Conservation (phyloP, 2,329 filamentous ascomycete species). For the Aspergillus alliaceus region DNA sequence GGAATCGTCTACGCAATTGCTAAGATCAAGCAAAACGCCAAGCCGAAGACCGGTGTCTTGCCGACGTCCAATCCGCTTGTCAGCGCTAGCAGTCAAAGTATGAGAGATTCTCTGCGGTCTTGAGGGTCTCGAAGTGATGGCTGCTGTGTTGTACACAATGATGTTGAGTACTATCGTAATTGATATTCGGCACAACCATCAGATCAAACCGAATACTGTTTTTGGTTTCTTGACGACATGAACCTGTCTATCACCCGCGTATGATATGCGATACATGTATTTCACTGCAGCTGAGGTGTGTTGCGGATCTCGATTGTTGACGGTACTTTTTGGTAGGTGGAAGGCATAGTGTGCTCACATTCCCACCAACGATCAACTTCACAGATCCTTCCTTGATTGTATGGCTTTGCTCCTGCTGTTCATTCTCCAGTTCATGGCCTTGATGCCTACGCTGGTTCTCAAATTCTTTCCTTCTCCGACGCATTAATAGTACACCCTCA, state of each 20-base stretch:
- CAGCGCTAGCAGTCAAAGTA: constrained; percentile 90
- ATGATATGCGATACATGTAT: constrained; percentile 29
- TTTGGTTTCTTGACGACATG: background rate
- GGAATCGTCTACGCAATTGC: constrained; percentile 88
- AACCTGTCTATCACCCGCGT: constrained; percentile 18
- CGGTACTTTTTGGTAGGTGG: background rate
- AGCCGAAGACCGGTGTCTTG: constrained; percentile 65
- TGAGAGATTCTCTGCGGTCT: constrained; percentile 78
- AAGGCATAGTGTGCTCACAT: background rate
- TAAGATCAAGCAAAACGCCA: constrained; percentile 75
- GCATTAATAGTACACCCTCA: constrained; percentile 5
- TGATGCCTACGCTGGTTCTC: background rate
- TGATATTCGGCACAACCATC: background rate
- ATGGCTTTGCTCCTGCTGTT: background rate
- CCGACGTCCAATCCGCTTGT: constrained; percentile 69
- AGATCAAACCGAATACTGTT: background rate
- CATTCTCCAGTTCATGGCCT: background rate
- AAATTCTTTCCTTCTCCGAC: background rate
- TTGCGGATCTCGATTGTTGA: background rate
- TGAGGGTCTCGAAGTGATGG: constrained; percentile 37
- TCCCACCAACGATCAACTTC: background rate
- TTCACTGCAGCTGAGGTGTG: constrained; percentile 23
- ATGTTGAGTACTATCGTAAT: background rate
- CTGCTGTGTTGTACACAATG: background rate
- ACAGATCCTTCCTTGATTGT: background rate